Evolutionary conservation across 306 rosid species (phyloP), one percentile per base, ranked within the genome.

Genomic region (Quercus engelmannii): DNA sequence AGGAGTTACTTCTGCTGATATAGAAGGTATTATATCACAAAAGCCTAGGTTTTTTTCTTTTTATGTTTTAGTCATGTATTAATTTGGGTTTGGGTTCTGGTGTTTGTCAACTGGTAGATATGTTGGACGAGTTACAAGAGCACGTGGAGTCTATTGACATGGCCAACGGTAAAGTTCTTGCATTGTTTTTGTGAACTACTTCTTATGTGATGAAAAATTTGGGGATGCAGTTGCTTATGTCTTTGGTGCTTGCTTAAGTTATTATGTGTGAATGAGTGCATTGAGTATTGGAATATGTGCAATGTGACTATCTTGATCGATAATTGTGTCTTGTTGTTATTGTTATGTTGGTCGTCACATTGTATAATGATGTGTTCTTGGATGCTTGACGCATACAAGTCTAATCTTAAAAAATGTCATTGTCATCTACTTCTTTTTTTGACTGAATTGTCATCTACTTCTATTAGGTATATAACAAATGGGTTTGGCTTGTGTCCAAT

Each of bases 101-200:
- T 38, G 64, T 11, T 79, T 35, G 64, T 38, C 25, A 80, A 68
- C 4, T 69, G 86, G 74, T 89, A 93, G 99, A 58, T 78, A 38
- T 96, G 92, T 84, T 96, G 87, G 98, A 96, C 79, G 97, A 95
- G 84, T 77, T 95, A 85, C 96, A 93, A 69, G 99, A 95, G 86
- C 99, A 95, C 61, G 98, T 95, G 64, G 98, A 95, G 83, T 91
- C 99, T 1, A 96, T 93, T 82, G 99, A 96, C 83, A 86, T 88
- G 92, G 99, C 98, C 71, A 96, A 96, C 84, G 99, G 99, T 96
- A 81, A 75, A 84, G 4, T 14, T 59, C 74, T 28, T 46, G 5
- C 68, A 15, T 75, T 62, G 30, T 68, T 57, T 56, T 73, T 75
- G 80, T 43, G 58, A 76, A 52, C 20, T 65, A 7, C 49, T 41